Base-by-base conservation (phyloP, 1,284 basidiomycete genomes). In the Boletus mariae region DNA sequence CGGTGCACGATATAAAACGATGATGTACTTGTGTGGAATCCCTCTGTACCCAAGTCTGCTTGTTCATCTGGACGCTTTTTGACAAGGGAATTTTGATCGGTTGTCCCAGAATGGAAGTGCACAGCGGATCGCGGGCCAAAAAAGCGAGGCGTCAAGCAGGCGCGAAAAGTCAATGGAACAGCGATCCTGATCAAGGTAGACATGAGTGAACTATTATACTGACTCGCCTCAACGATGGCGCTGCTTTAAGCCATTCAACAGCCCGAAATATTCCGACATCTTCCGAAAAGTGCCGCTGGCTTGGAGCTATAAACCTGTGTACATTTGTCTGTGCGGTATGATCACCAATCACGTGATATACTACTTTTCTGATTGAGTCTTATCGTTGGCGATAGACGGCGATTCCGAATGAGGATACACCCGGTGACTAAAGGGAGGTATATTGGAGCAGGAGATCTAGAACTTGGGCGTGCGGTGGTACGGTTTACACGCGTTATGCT, bases 31-130 rank as follows among this genome's bases (percentile, higher is more conserved):
- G 28, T 50, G 56, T 72, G 67, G 38, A 65, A 45, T 0, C 67
- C 70, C 26, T 69, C 71, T 12, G 63, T 66, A 37, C 67, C 69
- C 25, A 57, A 49, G 26, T 57, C 51, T 1, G 60, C 63, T 5
- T 56, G 57, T 45, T 69, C 67, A 45, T 45, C 54, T 5, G 57
- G 58, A 28, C 46, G 57, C 26, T 70, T 68, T 41, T 59, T 66
- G 44, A 42, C 52, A 34, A 69, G 57, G 1, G 68, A 59, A 31
- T 60, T 58, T 15, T 58, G 59, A 55, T 66, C 54, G 40, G 57
- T 37, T 20, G 42, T 52, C 51, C 56, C 59, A 13, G 58, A 64
- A 67, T 68, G 68, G 58, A 68, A 68, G 32, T 26, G 52, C 25
- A 45, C 47, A 15, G 41, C 45, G 35, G 49, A 49, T 13, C 44